Evolutionary conservation across 2,329 filamentous ascomycete species (phyloP).

Genomic region (Pseudocercospora eumusae): DNA sequence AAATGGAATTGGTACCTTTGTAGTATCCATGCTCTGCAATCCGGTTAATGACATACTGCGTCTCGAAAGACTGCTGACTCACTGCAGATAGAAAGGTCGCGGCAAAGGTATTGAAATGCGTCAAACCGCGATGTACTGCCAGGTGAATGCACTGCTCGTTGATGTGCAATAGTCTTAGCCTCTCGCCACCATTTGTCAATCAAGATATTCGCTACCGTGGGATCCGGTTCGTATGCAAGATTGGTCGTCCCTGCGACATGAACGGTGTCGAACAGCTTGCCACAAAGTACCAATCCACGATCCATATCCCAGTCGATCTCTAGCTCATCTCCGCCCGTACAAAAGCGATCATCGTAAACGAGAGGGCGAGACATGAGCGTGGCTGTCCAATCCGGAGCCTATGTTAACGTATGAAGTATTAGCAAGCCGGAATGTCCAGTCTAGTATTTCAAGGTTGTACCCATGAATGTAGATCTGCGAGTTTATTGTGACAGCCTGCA

Average conservation of each 20-base stretch:
- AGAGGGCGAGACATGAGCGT: conserved; percentile 32
- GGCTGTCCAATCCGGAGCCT: conserved; percentile 36
- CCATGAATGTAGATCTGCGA: conserved; percentile 27
- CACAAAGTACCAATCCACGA: conserved; percentile 31
- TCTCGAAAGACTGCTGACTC: neutral
- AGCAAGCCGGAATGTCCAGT: neutral
- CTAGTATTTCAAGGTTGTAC: neutral
- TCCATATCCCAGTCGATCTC: conserved; percentile 36
- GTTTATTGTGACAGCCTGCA: conserved; percentile 35
- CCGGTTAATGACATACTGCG: conserved; percentile 4
- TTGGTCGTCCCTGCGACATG: conserved; percentile 25
- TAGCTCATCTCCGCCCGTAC: conserved; percentile 31
- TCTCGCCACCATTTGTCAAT: conserved; percentile 34
- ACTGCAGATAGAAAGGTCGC: conserved; percentile 26
- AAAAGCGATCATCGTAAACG: conserved; percentile 31
- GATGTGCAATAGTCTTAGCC: conserved; percentile 28
- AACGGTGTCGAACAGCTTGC: conserved; percentile 36
- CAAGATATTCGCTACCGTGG: conserved; percentile 12
- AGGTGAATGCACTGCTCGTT: conserved; percentile 32
- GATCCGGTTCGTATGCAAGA: conserved; percentile 22
- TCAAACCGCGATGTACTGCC: conserved; percentile 33
- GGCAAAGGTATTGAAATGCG: conserved; percentile 32
- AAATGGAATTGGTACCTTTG: conserved; percentile 5
- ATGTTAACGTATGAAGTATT: conserved; percentile 1
- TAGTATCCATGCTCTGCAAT: conserved; percentile 23